Conservation (phyloP, 805 yeast genomes). For the Candida maesae region DNA sequence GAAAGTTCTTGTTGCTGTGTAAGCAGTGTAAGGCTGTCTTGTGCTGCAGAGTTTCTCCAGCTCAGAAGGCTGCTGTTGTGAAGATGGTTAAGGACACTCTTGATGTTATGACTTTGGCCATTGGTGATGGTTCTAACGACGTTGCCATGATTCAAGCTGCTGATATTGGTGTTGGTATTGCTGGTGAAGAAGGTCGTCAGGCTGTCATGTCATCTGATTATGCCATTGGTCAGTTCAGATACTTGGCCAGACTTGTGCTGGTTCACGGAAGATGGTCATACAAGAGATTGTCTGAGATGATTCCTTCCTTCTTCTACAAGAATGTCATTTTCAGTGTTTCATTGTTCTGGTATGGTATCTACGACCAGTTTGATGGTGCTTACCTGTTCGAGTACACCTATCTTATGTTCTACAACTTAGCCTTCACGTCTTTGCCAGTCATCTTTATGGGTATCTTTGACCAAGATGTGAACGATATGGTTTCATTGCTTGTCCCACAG, state of each 20-base stretch:
- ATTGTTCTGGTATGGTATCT: conserved; percentile 77
- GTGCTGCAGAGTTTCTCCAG: conserved; percentile 96
- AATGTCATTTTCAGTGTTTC: conserved; percentile 73
- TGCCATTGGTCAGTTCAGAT: conserved; percentile 80
- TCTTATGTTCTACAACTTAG: conserved; percentile 77
- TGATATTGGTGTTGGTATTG: conserved; percentile 66
- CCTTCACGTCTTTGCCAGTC: conserved; percentile 77
- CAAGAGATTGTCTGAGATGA: conserved; percentile 76
- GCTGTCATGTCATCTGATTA: conserved; percentile 87
- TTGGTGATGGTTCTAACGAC: conserved; percentile 87
- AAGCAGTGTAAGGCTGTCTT: conserved; percentile 82
- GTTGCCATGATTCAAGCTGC: conserved; percentile 91
- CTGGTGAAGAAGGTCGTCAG: conserved; percentile 87
- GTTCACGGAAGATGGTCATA: conserved; percentile 88
- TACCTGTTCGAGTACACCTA: conserved; percentile 76
- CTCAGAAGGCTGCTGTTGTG: conserved; percentile 95
- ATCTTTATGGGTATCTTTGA: conserved; percentile 75
- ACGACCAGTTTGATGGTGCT: conserved; percentile 72
- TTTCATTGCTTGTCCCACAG: conserved; percentile 70
- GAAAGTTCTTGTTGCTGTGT: conserved; percentile 66
- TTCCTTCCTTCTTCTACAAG: conserved; percentile 76
- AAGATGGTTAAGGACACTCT: conserved; percentile 65
- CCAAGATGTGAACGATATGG: conserved; percentile 71
- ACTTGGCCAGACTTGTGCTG: conserved; percentile 56
- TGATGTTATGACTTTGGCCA: conserved; percentile 75